These are phyloP conservation scores for Stereum hirsutum DNA, from an alignment of 1,284 basidiomycete species.

Conservation along the genomic window DNA sequence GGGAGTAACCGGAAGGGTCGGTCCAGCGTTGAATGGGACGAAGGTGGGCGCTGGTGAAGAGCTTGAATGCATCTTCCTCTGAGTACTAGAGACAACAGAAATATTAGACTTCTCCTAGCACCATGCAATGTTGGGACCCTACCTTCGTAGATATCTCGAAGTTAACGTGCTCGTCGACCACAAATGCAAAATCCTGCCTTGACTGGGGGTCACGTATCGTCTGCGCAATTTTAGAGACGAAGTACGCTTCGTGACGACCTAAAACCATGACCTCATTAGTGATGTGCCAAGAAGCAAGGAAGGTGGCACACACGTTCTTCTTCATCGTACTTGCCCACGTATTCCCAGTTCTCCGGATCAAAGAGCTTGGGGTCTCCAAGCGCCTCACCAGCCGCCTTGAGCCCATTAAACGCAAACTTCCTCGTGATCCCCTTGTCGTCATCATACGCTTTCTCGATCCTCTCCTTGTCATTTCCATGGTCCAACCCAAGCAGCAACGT, in stretches of 20 bases:
- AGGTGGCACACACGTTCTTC: slow-evolving; percentile 42
- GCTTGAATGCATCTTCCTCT: slow-evolving; percentile 55
- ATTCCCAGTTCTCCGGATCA: slow-evolving; percentile 70
- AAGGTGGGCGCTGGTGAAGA: slow-evolving; percentile 78
- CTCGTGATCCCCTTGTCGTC: slow-evolving; percentile 73
- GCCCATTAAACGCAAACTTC: slow-evolving; percentile 87
- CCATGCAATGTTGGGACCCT: slow-evolving; percentile 6
- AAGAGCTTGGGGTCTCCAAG: slow-evolving; percentile 59
- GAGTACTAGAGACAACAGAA: slow-evolving; percentile 59
- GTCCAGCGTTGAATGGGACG: slow-evolving; percentile 85
- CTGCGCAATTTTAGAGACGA: slow-evolving; percentile 61
- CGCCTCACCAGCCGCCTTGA: slow-evolving; percentile 52
- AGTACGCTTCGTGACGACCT: slow-evolving; percentile 88
- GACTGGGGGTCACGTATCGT: slow-evolving; percentile 44
- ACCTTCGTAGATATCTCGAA: slow-evolving; percentile 91
- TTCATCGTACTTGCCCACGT: slow-evolving; percentile 74
- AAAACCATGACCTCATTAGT: slow-evolving; percentile 6
- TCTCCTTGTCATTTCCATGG: slow-evolving; percentile 59
- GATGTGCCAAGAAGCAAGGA: neutral
- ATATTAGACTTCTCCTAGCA: neutral
- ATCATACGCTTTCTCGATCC: slow-evolving; percentile 79
- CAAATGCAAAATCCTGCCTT: slow-evolving; percentile 39
- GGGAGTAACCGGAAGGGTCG: slow-evolving; percentile 70
- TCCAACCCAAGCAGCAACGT: slow-evolving; percentile 81
- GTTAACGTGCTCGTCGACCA: slow-evolving; percentile 70